These are phyloP conservation scores for Taphrina communis DNA, from an alignment of 1,139 yeast species.

Conservation along the genomic window DNA sequence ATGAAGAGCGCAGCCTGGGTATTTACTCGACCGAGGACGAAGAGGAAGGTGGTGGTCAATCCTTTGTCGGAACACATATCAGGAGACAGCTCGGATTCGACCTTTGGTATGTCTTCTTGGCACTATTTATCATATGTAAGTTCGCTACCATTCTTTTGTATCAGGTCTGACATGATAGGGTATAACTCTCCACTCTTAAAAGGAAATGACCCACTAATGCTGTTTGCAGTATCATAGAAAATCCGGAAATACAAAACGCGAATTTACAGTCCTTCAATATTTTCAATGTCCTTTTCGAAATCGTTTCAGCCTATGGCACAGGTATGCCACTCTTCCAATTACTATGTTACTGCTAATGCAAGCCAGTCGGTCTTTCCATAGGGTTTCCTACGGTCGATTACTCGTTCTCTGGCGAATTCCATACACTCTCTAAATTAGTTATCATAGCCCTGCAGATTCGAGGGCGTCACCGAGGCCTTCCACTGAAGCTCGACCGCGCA, in stretches of 20 bases:
- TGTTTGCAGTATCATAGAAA: conserved; percentile 46
- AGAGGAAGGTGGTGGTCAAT: conserved; percentile 47
- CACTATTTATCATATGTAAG: conserved; percentile 68
- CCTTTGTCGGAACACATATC: conserved; percentile 84
- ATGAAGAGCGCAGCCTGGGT: conserved; percentile 95
- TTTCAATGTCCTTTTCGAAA: conserved; percentile 80
- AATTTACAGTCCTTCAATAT: conserved; percentile 61
- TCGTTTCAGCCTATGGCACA: conserved; percentile 76
- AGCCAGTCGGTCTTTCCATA: conserved; percentile 42
- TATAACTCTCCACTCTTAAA: conserved; percentile 66
- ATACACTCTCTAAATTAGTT: conserved; percentile 76
- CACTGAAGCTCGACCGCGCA: conserved; percentile 92
- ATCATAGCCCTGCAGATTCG: conserved; percentile 88
- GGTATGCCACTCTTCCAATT: conserved; percentile 65
- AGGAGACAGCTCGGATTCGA: conserved; percentile 92
- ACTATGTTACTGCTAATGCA: conserved; percentile 53
- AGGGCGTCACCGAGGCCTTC: conserved; percentile 96
- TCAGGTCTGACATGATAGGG: neutral
- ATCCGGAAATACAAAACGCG: conserved; percentile 16
- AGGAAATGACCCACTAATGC: conserved; percentile 57
- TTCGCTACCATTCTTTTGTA: neutral
- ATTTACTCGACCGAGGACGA: conserved; percentile 61
- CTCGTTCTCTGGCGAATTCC: conserved; percentile 76
- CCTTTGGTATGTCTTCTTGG: conserved; percentile 89
- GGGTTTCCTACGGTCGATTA: conserved; percentile 65